phyloP scores from a whole-genome alignment of 2,329 filamentous ascomycete species.

The Verticillium nonalfalfae region DNA sequence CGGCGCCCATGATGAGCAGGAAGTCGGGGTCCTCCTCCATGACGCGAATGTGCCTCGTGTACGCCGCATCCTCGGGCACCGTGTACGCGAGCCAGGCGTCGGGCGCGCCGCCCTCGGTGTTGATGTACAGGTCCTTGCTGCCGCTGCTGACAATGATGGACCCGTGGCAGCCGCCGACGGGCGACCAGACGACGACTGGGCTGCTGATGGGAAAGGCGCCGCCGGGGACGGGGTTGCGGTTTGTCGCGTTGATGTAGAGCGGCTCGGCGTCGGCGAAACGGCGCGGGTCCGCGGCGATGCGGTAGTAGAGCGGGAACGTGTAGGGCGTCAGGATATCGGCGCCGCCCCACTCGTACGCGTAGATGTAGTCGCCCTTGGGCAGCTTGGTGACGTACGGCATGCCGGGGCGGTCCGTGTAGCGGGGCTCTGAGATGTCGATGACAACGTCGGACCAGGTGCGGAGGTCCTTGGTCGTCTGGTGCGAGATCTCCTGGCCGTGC shows the following conservation, averaged over 20 bases:
- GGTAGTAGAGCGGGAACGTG: constrained; percentile 38
- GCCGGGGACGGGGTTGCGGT: constrained; percentile 6
- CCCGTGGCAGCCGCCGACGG: constrained; percentile 35
- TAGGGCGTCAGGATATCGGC: constrained; percentile 25
- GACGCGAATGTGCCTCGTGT: constrained; percentile 28
- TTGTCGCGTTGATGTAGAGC: constrained; percentile 23
- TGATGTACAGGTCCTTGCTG: constrained; percentile 31
- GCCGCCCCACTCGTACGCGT: constrained; percentile 29
- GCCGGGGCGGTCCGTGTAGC: constrained; percentile 52
- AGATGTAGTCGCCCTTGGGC: constrained; percentile 1
- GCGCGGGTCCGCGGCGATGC: constrained; percentile 29
- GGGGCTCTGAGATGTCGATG: constrained; percentile 57
- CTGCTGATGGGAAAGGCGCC: constrained; percentile 27
- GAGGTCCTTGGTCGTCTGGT: constrained; percentile 56
- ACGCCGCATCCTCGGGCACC: constrained; percentile 26
- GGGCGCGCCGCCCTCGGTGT: constrained; percentile 30
- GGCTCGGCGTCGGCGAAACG: constrained; percentile 25
- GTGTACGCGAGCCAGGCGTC: constrained; percentile 28
- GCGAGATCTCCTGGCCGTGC: constrained; percentile 63
- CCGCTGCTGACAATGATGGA: constrained; percentile 36
- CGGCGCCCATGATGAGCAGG: constrained; percentile 36
- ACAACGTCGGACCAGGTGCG: constrained; percentile 47
- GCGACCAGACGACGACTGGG: constrained; percentile 37
- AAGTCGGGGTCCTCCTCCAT: constrained; percentile 25
- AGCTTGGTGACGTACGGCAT: constrained; percentile 2